A percentile compares a stretch with the other conserved stretches of the same genome.
Evolutionary conservation across 1,139 yeast species (phyloP).

Genomic region (Kodamaea arcana): DNA sequence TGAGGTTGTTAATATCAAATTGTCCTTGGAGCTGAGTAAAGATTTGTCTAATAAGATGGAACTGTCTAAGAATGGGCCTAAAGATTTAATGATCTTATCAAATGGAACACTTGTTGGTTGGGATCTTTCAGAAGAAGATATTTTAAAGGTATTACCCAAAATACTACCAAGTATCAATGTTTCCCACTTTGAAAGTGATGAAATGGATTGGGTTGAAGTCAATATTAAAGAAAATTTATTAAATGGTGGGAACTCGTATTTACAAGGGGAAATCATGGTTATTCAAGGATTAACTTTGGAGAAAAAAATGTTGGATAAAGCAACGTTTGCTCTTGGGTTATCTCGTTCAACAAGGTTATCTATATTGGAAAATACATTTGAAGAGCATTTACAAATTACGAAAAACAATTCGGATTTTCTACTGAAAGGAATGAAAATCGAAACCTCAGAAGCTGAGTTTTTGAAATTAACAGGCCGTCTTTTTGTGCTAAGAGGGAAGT

Average conservation of each 20-base stretch:
- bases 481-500: conserved; percentile 70
- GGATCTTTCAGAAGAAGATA: conserved; percentile 60
- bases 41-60: too few species aligned
- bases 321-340: conserved; percentile 85
- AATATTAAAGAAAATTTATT: conserved; percentile 14
- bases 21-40: too few species aligned
- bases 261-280: conserved; percentile 68
- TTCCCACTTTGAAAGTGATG: conserved; percentile 71
- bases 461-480: conserved; percentile 69
- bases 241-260: conserved; percentile 33
- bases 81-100: conserved; percentile 25
- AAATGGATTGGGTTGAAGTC: conserved; percentile 73
- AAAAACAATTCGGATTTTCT: conserved; percentile 61
- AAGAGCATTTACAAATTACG: conserved; percentile 59
- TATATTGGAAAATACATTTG: conserved; percentile 68
- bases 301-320: conserved; percentile 64
- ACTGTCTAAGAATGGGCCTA: too few species aligned
- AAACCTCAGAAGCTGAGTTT: conserved; percentile 59
- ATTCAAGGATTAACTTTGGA: conserved; percentile 48
- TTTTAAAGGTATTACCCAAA: conserved; percentile 46
- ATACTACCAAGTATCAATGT: conserved; percentile 30
- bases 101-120: conserved; percentile 52
- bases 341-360: conserved; percentile 84
- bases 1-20: conserved; percentile 54
- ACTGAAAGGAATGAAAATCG: conserved; percentile 58